Percentiles rank a stretch among this genome's conserved stretches.
Evolutionary conservation across 345 rosid species (phyloP).

Genomic region (Aethionema arabicum): DNA sequence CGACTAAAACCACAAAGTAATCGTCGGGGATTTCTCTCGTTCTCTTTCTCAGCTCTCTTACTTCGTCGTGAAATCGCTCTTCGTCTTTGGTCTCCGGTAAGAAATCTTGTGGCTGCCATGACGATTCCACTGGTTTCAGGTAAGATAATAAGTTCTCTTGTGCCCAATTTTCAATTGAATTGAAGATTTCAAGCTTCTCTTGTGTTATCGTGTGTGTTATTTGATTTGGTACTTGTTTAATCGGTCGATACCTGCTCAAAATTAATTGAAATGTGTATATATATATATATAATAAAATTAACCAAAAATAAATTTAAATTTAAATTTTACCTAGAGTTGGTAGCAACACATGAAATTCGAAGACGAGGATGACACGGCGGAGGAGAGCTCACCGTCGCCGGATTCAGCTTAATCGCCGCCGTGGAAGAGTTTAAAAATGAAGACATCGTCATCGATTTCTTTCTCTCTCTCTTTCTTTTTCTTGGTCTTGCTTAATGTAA

Average conservation of each 20-base stretch:
- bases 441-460: constrained; percentile 14
- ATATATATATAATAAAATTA: not conserved
- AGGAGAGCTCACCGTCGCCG: not conserved
- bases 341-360: constrained; percentile 29
- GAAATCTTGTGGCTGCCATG: constrained; percentile 67
- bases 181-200: constrained; percentile 52
- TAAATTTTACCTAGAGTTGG: constrained; percentile 24
- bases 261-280: no score
- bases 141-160: constrained; percentile 43
- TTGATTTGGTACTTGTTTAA: constrained; percentile 35
- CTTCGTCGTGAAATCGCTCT: constrained; percentile 21
- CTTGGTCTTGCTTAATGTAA: not conserved
- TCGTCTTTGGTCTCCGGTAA: constrained; percentile 37
- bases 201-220: constrained; percentile 43
- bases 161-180: constrained; percentile 44
- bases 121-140: constrained; percentile 54
- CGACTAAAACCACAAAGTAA: constrained; percentile 34
- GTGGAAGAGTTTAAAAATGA: constrained; percentile 3
- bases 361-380: not conserved
- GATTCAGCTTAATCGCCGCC: constrained; percentile 14
- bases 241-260: constrained; percentile 21
- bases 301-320: constrained; percentile 1
- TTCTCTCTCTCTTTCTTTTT: constrained; percentile 5
- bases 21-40: constrained; percentile 31
- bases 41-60: constrained; percentile 24